Evolutionary conservation across 352 stramenopile genomes (phyloP).

Genomic region (Globisporangium yorkense): DNA sequence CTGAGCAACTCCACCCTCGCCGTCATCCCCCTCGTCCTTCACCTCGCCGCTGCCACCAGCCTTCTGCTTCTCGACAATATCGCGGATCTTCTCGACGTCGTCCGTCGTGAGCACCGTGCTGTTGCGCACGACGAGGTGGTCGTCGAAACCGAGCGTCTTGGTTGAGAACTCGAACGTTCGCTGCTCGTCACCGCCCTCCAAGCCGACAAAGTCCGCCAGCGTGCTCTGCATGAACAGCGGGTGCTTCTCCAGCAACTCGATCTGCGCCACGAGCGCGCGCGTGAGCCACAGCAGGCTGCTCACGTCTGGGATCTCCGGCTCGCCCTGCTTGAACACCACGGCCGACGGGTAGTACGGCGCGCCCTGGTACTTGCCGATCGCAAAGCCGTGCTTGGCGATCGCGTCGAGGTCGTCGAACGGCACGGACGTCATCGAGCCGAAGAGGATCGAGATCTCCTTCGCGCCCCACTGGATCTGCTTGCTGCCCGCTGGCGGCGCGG

Average conservation of each 20-base stretch:
- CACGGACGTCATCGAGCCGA: conserved; percentile 54
- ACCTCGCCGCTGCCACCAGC: conserved; percentile 4
- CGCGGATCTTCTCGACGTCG: conserved; percentile 62
- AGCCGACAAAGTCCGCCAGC: conserved; percentile 49
- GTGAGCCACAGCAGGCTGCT: conserved; percentile 69
- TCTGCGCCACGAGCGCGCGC: conserved; percentile 53
- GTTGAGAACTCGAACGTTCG: conserved; percentile 53
- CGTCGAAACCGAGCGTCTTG: conserved; percentile 51
- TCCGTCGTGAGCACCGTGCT: conserved; percentile 74
- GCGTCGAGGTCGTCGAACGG: conserved; percentile 78
- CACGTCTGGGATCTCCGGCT: conserved; percentile 52
- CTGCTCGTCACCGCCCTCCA: conserved; percentile 41
- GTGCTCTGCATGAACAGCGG: conserved; percentile 67
- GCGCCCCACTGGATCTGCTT: conserved; percentile 67
- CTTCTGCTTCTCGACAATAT: conserved; percentile 35
- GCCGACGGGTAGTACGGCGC: conserved; percentile 60
- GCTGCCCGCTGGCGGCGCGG: conserved; percentile 17
- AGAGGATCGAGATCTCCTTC: conserved; percentile 83
- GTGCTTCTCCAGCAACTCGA: conserved; percentile 60
- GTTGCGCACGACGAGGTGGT: conserved; percentile 72
- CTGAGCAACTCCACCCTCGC: not conserved
- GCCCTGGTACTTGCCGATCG: conserved; percentile 36
- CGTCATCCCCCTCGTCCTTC: conserved; percentile 11
- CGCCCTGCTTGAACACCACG: conserved; percentile 68
- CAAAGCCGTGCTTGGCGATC: conserved; percentile 50